Percentiles rank a stretch among this genome's conserved stretches.
These are phyloP conservation scores for Talaromyces albobiverticillius DNA, from an alignment of 2,329 filamentous ascomycete genomes.

Conservation along the genomic window DNA sequence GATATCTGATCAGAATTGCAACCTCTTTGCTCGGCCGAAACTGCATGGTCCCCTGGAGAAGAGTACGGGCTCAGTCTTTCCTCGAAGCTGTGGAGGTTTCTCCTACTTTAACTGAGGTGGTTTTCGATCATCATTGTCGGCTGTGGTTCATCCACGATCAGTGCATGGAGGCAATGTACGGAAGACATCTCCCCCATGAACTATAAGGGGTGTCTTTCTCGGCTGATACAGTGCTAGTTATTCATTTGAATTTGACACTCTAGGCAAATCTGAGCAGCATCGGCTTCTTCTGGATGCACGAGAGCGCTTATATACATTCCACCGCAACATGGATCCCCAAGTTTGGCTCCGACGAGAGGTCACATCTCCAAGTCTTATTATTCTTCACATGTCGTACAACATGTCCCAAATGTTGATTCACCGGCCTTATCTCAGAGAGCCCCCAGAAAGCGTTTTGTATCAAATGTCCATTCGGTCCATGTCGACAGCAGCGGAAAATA, in stretches of 20 bases:
- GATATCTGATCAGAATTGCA: too few species aligned
- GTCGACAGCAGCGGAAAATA: not conserved
- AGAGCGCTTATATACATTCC: not conserved
- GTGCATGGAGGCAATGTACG: not conserved
- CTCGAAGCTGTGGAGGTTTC: too few species aligned
- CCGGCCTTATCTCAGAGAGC: not conserved
- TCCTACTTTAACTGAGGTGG: not conserved
- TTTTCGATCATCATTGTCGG: not conserved
- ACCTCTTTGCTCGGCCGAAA: too few species aligned
- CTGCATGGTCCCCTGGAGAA: too few species aligned
- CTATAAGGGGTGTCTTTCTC: too few species aligned
- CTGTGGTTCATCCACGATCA: not conserved
- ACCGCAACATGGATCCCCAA: not conserved
- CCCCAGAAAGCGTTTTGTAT: not conserved
- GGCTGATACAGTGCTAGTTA: not conserved
- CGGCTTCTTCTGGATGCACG: not conserved
- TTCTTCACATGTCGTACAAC: conserved; percentile 2
- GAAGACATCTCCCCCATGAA: too few species aligned
- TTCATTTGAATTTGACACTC: not conserved
- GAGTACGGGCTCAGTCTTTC: too few species aligned
- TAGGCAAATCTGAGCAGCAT: not conserved
- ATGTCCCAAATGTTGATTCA: conserved; percentile 6
- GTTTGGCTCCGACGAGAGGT: not conserved
- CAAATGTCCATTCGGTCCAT: not conserved
- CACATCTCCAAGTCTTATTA: not conserved